Base-by-base conservation (phyloP, 306 rosid species). In the Lathyrus tuberosus region DNA sequence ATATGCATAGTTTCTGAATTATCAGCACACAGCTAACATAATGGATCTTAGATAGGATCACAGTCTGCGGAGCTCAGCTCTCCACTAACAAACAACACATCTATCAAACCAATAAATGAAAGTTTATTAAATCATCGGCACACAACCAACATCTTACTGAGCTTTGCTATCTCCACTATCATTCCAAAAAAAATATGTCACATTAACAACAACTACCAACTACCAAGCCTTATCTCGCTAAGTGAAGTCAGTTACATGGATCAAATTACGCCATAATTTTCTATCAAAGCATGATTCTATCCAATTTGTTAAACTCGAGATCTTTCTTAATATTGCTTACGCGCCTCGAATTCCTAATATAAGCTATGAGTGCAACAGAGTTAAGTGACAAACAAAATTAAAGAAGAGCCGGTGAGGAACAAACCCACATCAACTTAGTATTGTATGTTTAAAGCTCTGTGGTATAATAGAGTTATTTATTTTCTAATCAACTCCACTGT, bases 31-130 rank as follows among this genome's bases (percentile, higher is more conserved):
- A 58, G 10, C 41, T 31, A n/a, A 13, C 43, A 31, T n/a, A 31
- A n/a, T 31, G 64, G 42, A 58, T n/a, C 42, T 58, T 31, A 28
- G 10, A 58, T 42, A 54, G 35, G 61, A 24, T 24, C 8, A 22
- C 33, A 53, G 15, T 28, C 33, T 20, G 24, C 3, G 6, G 15
- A 5, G 16, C 35, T 54, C 61, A 54, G 33, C 61, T 26, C 37
- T 54, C 61, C 61, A 11, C 37, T 54, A 24, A 54, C 61, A 54
- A 54, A 54, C 9, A 54, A 22, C 37, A 13, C 35, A 24, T 54
- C 35, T 12, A 54, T 24, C 37, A 4, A 13, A 54, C 15, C 12
- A 54, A 54, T 26, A 54, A 10, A 54, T 11, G 15, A 54, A 54
- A 54, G 2, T 54, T 24, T 54, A 22, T 6, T 24, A 54, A 11